Percentiles rank a stretch among this genome's conserved stretches.
Evolutionary conservation across 2,329 filamentous ascomycete genomes (phyloP).

Genomic region (Epichloe aotearoae): DNA sequence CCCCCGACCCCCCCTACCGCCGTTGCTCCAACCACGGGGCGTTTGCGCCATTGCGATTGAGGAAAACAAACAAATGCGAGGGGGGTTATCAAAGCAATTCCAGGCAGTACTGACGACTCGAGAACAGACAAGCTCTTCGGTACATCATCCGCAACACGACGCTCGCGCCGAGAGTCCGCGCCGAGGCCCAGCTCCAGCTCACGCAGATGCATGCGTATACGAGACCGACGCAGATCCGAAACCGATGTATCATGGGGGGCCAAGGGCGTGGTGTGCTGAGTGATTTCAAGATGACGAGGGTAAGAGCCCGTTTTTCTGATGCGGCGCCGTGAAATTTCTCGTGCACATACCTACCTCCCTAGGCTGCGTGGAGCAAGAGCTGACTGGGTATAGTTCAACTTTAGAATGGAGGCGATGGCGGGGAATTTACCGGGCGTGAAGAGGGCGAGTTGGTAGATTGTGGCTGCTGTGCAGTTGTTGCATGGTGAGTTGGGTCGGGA

Average conservation of each 20-base stretch:
- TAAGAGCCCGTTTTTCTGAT: slow-evolving; percentile 33
- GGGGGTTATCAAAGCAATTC: background rate
- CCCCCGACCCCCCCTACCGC: background rate
- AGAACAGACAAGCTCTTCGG: slow-evolving; percentile 68
- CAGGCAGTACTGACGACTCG: too few species aligned
- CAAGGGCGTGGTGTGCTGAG: slow-evolving; percentile 80
- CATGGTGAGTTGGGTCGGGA: background rate
- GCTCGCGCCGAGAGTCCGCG: slow-evolving; percentile 67
- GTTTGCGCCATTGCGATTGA: background rate
- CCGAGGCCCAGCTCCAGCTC: slow-evolving; percentile 85
- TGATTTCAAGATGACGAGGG: slow-evolving; percentile 83
- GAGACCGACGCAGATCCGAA: slow-evolving; percentile 82
- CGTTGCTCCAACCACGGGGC: background rate
- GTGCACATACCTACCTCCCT: background rate
- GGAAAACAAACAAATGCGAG: too few species aligned
- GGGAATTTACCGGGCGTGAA: slow-evolving; percentile 83
- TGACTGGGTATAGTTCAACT: slow-evolving; percentile 57
- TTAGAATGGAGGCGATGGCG: slow-evolving; percentile 75
- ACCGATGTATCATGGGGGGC: slow-evolving; percentile 86
- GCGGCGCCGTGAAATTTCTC: background rate
- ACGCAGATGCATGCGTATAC: slow-evolving; percentile 96
- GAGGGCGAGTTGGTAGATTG: slow-evolving; percentile 83
- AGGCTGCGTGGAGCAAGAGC: slow-evolving; percentile 13
- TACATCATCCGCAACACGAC: slow-evolving; percentile 92
- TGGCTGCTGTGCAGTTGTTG: background rate